Percentiles rank a stretch among this genome's conserved stretches.
phyloP scores from a whole-genome alignment of 2,329 filamentous ascomycete species.

The Botrytis paeoniae region DNA sequence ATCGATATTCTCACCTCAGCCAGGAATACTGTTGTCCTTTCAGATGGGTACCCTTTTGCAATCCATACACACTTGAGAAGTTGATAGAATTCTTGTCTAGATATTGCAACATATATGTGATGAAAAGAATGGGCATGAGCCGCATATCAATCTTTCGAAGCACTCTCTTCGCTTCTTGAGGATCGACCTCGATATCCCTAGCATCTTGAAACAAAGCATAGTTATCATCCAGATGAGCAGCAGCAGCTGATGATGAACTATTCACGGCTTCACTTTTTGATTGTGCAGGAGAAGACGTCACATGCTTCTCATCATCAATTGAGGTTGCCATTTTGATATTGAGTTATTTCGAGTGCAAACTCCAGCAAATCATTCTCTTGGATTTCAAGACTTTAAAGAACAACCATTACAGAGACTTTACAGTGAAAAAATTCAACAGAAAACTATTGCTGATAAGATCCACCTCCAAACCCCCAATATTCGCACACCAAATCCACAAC shows the following conservation, averaged over 20 bases:
- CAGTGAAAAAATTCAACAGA: background rate
- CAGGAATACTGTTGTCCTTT: slow-evolving; percentile 51
- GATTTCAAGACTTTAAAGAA: background rate
- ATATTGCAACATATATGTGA: slow-evolving; percentile 58
- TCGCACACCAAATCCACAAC: background rate
- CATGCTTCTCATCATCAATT: slow-evolving; percentile 25
- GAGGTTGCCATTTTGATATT: slow-evolving; percentile 17
- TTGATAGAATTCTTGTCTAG: slow-evolving; percentile 58
- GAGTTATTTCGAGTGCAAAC: background rate
- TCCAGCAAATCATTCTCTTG: background rate
- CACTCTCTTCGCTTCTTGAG: slow-evolving; percentile 39
- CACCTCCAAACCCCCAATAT: background rate
- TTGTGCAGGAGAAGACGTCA: slow-evolving; percentile 11
- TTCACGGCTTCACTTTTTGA: slow-evolving; percentile 18
- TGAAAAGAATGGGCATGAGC: slow-evolving; percentile 55
- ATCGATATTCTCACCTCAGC: slow-evolving; percentile 39
- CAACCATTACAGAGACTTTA: too few species aligned
- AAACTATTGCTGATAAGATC: background rate
- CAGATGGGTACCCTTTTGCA: slow-evolving; percentile 47
- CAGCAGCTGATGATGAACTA: slow-evolving; percentile 16
- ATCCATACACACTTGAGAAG: slow-evolving; percentile 49
- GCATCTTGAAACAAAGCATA: slow-evolving; percentile 40
- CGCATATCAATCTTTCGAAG: slow-evolving; percentile 55
- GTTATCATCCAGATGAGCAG: slow-evolving; percentile 39
- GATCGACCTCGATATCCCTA: slow-evolving; percentile 32